A percentile compares a stretch with the other conserved stretches of the same genome.
These are phyloP conservation scores for Globisporangium canariense DNA, from an alignment of 352 stramenopile species.

Conservation along the genomic window DNA sequence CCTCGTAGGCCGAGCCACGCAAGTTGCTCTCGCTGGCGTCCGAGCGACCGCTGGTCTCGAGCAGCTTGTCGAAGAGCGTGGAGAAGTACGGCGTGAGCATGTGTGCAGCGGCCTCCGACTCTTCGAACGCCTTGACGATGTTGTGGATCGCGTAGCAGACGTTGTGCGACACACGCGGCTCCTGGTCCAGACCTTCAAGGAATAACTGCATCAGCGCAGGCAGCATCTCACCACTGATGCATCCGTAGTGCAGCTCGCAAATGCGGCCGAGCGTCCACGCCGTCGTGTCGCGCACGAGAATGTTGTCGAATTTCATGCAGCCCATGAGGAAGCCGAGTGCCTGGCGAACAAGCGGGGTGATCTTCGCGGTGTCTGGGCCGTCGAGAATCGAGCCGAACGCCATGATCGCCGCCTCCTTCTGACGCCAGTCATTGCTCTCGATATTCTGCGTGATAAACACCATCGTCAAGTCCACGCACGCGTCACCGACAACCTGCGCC, in stretches of 20 bases:
- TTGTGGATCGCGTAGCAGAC: constrained; percentile 97
- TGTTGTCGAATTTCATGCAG: constrained; percentile 88
- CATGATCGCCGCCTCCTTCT: constrained; percentile 96
- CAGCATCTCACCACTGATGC: constrained; percentile 90
- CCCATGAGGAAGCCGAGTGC: constrained; percentile 92
- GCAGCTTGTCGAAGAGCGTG: constrained; percentile 90
- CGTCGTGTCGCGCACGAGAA: constrained; percentile 95
- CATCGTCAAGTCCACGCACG: constrained; percentile 90
- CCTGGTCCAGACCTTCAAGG: constrained; percentile 77
- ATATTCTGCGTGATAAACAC: constrained; percentile 95
- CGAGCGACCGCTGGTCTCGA: constrained; percentile 86
- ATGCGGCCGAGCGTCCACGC: constrained; percentile 96
- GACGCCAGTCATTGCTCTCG: constrained; percentile 91
- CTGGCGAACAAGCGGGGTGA: constrained; percentile 90
- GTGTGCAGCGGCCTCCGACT: constrained; percentile 65
- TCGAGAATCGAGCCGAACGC: constrained; percentile 96
- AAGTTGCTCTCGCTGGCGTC: constrained; percentile 91
- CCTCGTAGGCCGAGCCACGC: constrained; percentile 90
- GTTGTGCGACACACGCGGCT: constrained; percentile 92
- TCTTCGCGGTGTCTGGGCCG: constrained; percentile 87
- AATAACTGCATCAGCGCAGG: constrained; percentile 86
- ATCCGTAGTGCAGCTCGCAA: constrained; percentile 92
- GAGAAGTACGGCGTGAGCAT: constrained; percentile 92
- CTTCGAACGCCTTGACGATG: constrained; percentile 92
- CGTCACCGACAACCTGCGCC: constrained; percentile 91